Conservation (phyloP, 2,329 filamentous ascomycete genomes). For the Coniochaeta sp. region DNA sequence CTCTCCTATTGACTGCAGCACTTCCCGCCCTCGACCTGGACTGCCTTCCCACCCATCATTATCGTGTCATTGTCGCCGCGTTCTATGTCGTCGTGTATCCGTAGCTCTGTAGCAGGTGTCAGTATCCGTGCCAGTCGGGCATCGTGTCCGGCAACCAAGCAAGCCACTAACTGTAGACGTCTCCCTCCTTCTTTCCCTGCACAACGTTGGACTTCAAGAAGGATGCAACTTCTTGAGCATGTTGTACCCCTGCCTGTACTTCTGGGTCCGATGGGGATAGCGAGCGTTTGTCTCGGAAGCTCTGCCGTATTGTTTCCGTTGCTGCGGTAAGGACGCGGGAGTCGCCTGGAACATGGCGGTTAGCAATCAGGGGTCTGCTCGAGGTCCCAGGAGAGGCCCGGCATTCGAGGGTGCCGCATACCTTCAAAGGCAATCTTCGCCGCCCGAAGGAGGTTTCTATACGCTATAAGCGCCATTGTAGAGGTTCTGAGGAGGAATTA, state of each 20-base stretch:
- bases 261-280: conserved; percentile 52
- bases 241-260: conserved; percentile 57
- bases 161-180: conserved; percentile 14
- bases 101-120: conserved; percentile 55
- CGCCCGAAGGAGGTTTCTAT: conserved; percentile 74
- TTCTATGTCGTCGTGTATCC: conserved; percentile 88
- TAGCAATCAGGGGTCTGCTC: background rate
- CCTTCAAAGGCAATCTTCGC: conserved; percentile 78
- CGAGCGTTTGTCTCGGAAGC: conserved; percentile 62
- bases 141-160: no score
- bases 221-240: conserved; percentile 75
- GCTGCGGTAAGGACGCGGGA: conserved; percentile 61
- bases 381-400: background rate
- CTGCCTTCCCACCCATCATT: conserved; percentile 48
- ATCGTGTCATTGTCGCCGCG: conserved; percentile 89
- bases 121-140: no score
- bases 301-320: conserved; percentile 61
- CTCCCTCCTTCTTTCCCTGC: conserved; percentile 53
- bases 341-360: conserved; percentile 54
- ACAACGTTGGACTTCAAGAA: conserved; percentile 82
- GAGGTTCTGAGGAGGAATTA: background rate
- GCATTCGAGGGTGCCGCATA: conserved; percentile 27
- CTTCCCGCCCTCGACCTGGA: conserved; percentile 24
- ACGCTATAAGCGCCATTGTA: conserved; percentile 65
- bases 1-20: no score